Conservation (phyloP, 176 grass and related monocot species). For the Elymus sibiricus region DNA sequence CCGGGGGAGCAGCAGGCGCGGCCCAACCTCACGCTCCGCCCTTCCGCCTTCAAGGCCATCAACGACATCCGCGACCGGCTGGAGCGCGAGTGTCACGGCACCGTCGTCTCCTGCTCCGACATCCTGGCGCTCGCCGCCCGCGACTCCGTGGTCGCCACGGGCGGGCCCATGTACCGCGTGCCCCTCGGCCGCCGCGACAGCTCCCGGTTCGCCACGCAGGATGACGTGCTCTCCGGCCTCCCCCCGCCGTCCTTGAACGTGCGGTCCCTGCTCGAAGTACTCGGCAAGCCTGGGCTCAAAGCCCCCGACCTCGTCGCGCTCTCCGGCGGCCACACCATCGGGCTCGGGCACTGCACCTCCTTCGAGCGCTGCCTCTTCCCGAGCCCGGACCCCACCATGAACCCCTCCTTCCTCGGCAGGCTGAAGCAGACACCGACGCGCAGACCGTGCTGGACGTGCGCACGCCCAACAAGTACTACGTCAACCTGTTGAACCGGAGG, state of each 20-base stretch:
- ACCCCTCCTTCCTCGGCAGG: slow-evolving; percentile 2
- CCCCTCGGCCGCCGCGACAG: slow-evolving; percentile 28
- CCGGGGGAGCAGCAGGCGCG: slow-evolving; percentile 58
- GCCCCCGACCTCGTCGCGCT: slow-evolving; percentile 58
- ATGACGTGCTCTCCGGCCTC: slow-evolving; percentile 26
- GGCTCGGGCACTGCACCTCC: slow-evolving; percentile 47
- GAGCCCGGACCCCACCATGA: slow-evolving; percentile 24
- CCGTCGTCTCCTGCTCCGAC: slow-evolving; percentile 67
- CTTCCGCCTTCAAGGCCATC: slow-evolving; percentile 58
- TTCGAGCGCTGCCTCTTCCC: slow-evolving; percentile 61
- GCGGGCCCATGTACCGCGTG: neutral
- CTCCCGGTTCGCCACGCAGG: neutral
- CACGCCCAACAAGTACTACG: slow-evolving; percentile 71
- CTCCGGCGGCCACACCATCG: slow-evolving; percentile 74
- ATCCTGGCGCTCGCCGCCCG: slow-evolving; percentile 27
- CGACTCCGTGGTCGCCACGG: slow-evolving; percentile 14
- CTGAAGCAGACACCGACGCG: slow-evolving; percentile 25
- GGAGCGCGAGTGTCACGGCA: slow-evolving; percentile 13
- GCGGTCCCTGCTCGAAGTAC: neutral
- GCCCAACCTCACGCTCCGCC: slow-evolving; percentile 62
- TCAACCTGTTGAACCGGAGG: slow-evolving; percentile 56
- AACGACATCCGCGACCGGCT: slow-evolving; percentile 53
- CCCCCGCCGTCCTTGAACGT: slow-evolving; percentile 37
- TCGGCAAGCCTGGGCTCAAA: slow-evolving; percentile 43
- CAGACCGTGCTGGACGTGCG: slow-evolving; percentile 43